Base-by-base conservation (phyloP, 495 filamentous ascomycete genomes). In the Corynascus novoguineensis region DNA sequence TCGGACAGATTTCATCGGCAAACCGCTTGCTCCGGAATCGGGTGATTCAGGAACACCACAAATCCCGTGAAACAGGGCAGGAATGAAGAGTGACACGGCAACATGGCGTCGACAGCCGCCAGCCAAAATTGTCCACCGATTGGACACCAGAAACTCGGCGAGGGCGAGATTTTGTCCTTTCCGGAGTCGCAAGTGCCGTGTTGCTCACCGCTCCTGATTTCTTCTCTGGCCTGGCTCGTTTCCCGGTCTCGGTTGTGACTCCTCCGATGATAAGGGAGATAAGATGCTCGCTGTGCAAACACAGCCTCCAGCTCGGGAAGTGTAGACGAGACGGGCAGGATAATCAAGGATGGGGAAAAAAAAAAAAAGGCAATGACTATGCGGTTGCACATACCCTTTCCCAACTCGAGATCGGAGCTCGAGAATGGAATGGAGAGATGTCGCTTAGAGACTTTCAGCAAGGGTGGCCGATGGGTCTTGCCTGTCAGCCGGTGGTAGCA, bases 61-160 rank as follows among this genome's bases (percentile, higher is more conserved):
- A 47, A 21, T n/a, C 12, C 27, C 46, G 62, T 65, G 55, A 60
- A 55, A 68, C 62, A 60, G 54, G 53, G 25, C 55, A 55, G 64
- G 61, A 64, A 64, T 65, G 60, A 25, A 38, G 49, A 45, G 63
- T 57, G 63, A 61, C 58, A 62, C 58, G 55, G 59, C 60, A 58
- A 56, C 52, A 61, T 59, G 34, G 61, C 52, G 35, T 58, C 42
- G 46, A 60, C 35, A 50, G 35, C 53, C 51, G 28, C 10, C 34
- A 27, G 37, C 41, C 32, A 46, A n/a, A 55, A 61, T 53, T 57
- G 59, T 38, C 58, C 63, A 55, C 24, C 42, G 42, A 57, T 62
- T 61, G 40, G 54, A 50, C 40, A 54, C 44, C 42, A 44, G 53
- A 21, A 35, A 6, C 27, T 50, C 45, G 54, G 48, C 37, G 11